Conservation (phyloP, 1,139 yeast genomes). For the Nakaseomyces bracarensis region DNA sequence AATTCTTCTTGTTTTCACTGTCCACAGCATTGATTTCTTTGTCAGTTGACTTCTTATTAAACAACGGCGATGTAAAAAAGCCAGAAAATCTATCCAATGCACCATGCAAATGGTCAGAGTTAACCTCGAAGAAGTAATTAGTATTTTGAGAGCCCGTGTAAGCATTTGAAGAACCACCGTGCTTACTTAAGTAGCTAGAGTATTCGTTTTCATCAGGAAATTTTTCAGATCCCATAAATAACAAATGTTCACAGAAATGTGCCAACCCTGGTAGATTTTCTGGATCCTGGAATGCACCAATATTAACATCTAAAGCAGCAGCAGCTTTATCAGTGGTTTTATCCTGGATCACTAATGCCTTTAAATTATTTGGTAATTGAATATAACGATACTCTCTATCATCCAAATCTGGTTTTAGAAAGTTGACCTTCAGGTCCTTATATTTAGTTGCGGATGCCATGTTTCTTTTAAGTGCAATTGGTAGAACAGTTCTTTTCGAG, state of each 20-base stretch:
- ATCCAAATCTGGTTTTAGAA: conserved; percentile 59
- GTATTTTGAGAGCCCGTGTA: conserved; percentile 86
- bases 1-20: conserved; percentile 87
- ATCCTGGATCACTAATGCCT: conserved; percentile 73
- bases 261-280: conserved; percentile 75
- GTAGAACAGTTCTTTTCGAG: neutral
- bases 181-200: conserved; percentile 65
- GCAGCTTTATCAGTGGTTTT: conserved; percentile 84
- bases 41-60: conserved; percentile 73
- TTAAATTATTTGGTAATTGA: conserved; percentile 56
- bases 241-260: conserved; percentile 90
- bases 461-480: neutral
- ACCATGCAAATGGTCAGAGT: conserved; percentile 67
- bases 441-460: conserved; percentile 9
- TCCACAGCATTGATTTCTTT: conserved; percentile 93
- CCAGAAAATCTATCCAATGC: conserved; percentile 91
- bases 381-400: conserved; percentile 67
- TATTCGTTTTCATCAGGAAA: conserved; percentile 91
- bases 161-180: conserved; percentile 64
- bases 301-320: conserved; percentile 86
- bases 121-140: conserved; percentile 81
- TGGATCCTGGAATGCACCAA: conserved; percentile 83
- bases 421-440: conserved; percentile 15
- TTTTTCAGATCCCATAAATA: conserved; percentile 94
- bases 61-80: conserved; percentile 80